Conservation (phyloP, 192 early-diverging fungal genomes). For the Coemansia sp. region DNA sequence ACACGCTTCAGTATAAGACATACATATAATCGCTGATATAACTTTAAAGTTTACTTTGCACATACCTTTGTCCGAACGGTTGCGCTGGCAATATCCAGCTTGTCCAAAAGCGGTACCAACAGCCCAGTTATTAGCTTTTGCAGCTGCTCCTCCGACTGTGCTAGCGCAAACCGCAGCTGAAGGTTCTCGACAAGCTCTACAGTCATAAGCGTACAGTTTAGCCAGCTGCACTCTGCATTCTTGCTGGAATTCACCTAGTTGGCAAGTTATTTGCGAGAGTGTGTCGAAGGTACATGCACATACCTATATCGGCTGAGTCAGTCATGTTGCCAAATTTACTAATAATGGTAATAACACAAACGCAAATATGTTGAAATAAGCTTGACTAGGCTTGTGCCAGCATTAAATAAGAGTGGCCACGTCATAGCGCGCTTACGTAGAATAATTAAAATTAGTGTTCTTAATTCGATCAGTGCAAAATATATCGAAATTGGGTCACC, state of each 20-base stretch:
- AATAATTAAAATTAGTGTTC: not conserved
- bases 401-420: not conserved
- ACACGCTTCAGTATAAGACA: not conserved
- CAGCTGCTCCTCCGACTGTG: constrained; percentile 58
- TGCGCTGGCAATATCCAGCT: constrained; percentile 56
- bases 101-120: constrained; percentile 62
- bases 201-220: not conserved
- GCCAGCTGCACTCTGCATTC: too few relatives aligned
- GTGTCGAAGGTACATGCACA: too few relatives aligned
- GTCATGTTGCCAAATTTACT: constrained; percentile 8
- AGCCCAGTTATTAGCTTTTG: constrained; percentile 54
- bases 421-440: not conserved
- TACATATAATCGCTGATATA: not conserved
- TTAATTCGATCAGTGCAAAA: not conserved
- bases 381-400: not conserved
- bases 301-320: constrained; percentile 33
- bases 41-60: not conserved
- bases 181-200: constrained; percentile 65
- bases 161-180: constrained; percentile 65
- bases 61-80: constrained; percentile 57
- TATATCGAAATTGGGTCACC: too few relatives aligned
- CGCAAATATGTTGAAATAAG: not conserved
- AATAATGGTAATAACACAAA: not conserved
- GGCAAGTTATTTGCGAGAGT: not conserved
- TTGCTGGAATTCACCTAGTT: not conserved